A percentile compares a stretch with the other conserved stretches of the same genome.
Conservation (phyloP, 2,329 filamentous ascomycete species). For the Dryadomyces sulphureus region DNA sequence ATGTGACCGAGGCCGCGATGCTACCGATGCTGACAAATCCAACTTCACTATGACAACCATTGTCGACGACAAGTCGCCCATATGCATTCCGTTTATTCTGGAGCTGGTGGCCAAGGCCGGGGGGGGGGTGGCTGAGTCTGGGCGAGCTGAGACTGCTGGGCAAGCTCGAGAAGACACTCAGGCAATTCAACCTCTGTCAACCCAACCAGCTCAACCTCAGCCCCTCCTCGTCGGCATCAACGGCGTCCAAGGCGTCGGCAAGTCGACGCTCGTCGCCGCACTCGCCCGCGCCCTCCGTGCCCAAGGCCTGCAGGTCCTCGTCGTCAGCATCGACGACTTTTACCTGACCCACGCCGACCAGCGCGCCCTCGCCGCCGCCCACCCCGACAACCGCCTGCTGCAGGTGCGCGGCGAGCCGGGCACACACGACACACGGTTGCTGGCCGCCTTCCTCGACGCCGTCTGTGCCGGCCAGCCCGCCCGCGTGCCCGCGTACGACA, state of each 20-base stretch:
- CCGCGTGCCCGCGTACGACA: slow-evolving; percentile 64
- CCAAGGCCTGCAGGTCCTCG: slow-evolving; percentile 40
- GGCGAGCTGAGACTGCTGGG: too few relatives aligned
- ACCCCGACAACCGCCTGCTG: slow-evolving; percentile 60
- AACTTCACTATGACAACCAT: slow-evolving; percentile 16
- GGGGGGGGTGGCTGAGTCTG: too few relatives aligned
- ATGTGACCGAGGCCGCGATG: background rate
- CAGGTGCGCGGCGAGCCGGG: slow-evolving; percentile 71
- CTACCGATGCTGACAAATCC: background rate
- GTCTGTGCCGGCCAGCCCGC: slow-evolving; percentile 38
- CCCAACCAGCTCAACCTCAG: too few relatives aligned
- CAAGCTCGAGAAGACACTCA: too few relatives aligned
- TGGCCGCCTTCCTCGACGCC: slow-evolving; percentile 42
- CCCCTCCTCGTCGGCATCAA: slow-evolving; percentile 83
- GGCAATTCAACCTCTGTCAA: too few relatives aligned
- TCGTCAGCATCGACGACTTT: slow-evolving; percentile 79
- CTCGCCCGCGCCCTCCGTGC: slow-evolving; percentile 45
- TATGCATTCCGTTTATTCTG: slow-evolving; percentile 65
- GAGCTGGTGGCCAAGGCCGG: too few relatives aligned
- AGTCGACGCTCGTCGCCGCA: slow-evolving; percentile 68
- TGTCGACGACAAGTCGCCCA: slow-evolving; percentile 61
- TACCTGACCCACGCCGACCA: slow-evolving; percentile 65
- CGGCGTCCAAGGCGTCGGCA: slow-evolving; percentile 82
- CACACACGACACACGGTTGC: slow-evolving; percentile 62
- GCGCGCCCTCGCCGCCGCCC: slow-evolving; percentile 42